phyloP scores from a whole-genome alignment of 495 filamentous ascomycete species.

The Usnea hakonensis region DNA sequence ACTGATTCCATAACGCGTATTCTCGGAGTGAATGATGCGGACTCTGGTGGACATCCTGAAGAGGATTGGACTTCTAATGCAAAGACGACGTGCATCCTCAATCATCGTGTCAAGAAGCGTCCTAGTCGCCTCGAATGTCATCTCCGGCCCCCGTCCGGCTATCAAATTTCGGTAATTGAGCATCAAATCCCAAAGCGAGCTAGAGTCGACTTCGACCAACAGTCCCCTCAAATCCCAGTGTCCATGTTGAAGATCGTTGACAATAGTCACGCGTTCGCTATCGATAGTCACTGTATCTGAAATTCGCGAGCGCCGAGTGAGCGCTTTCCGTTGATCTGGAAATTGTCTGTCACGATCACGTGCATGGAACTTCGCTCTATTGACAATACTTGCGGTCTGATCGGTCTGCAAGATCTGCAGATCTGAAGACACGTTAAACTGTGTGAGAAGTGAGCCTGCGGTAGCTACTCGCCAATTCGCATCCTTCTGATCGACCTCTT shows the following conservation, averaged over 20 bases:
- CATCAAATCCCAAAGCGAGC: slow-evolving; percentile 27
- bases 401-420: slow-evolving; percentile 25
- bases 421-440: slow-evolving; percentile 27
- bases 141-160: slow-evolving; percentile 25
- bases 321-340: background rate
- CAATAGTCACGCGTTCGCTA: slow-evolving; percentile 26
- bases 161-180: slow-evolving; percentile 26
- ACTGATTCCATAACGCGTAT: slow-evolving; percentile 33
- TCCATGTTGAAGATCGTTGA: slow-evolving; percentile 24
- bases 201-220: slow-evolving; percentile 31
- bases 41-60: slow-evolving; percentile 32
- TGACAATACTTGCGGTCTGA: slow-evolving; percentile 18
- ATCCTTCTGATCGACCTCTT: slow-evolving; percentile 28
- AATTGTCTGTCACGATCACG: slow-evolving; percentile 1
- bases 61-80: slow-evolving; percentile 30
- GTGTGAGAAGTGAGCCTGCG: slow-evolving; percentile 27
- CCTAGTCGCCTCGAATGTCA: slow-evolving; percentile 28
- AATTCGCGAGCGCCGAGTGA: background rate
- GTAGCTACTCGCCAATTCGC: slow-evolving; percentile 31
- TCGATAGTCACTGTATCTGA: slow-evolving; percentile 27
- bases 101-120: slow-evolving; percentile 32
- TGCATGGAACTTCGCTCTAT: slow-evolving; percentile 10
- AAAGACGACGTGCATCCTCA: slow-evolving; percentile 32
- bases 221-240: slow-evolving; percentile 27
- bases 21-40: slow-evolving; percentile 29